Evolutionary conservation across 2,329 filamentous ascomycete species (phyloP).

Genomic region (Pseudofabraea citricarpa): DNA sequence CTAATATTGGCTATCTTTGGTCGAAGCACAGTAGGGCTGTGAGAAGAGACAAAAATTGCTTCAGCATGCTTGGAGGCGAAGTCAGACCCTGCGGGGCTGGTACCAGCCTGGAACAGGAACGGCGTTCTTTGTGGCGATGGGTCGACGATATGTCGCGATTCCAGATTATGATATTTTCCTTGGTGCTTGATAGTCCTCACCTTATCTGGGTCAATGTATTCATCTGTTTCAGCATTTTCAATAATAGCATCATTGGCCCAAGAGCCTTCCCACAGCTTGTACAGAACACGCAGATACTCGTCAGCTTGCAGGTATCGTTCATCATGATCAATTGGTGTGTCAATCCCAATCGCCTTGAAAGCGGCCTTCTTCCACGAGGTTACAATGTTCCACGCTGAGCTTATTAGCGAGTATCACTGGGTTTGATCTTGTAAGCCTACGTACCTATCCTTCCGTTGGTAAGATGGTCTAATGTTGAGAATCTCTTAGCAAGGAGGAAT

Average conservation of each 20-base stretch:
- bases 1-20: conserved; percentile 59
- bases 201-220: conserved; percentile 51
- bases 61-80: conserved; percentile 69
- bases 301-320: conserved; percentile 57
- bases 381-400: conserved; percentile 58
- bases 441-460: conserved; percentile 53
- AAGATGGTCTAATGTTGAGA: conserved; percentile 61
- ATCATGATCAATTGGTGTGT: conserved; percentile 54
- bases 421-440: conserved; percentile 14
- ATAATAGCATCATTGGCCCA: conserved; percentile 64
- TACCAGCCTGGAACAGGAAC: conserved; percentile 65
- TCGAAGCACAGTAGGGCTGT: conserved; percentile 53
- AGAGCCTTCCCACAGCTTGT: conserved; percentile 49
- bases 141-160: conserved; percentile 59
- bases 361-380: conserved; percentile 56
- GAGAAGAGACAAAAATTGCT: conserved; percentile 63
- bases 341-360: conserved; percentile 55
- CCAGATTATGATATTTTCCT: conserved; percentile 57
- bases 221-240: conserved; percentile 48
- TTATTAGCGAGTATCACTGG: background rate
- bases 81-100: conserved; percentile 45
- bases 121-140: conserved; percentile 65
- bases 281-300: conserved; percentile 57
- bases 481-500: conserved; percentile 57
- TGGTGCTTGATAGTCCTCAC: conserved; percentile 60